Evolutionary conservation across 352 stramenopile genomes (phyloP).

Genomic region (Phytophthora sp.): DNA sequence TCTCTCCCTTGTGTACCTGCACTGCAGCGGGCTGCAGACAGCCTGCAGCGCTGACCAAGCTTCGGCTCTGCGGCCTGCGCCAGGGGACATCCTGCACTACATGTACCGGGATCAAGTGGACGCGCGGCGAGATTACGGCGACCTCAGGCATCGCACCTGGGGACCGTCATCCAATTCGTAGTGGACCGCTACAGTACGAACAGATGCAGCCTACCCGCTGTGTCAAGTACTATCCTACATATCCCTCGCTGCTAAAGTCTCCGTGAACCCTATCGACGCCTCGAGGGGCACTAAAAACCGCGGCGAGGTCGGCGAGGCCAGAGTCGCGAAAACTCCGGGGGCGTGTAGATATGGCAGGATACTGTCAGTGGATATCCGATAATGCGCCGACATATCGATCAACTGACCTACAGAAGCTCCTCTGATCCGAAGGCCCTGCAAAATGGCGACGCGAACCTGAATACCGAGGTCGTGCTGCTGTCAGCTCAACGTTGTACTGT

Average conservation of each 20-base stretch:
- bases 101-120: not conserved
- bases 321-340: conserved; percentile 7
- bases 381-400: conserved; percentile 3
- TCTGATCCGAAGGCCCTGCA: conserved; percentile 1
- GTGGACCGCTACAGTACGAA: not conserved
- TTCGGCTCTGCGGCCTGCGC: too few relatives aligned
- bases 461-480: too few relatives aligned
- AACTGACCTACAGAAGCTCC: conserved; percentile 19
- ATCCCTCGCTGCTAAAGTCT: not conserved
- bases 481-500: too few relatives aligned
- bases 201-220: too few relatives aligned
- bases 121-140: conserved; percentile 15
- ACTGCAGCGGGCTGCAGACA: not conserved
- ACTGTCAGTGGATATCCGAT: conserved; percentile 15
- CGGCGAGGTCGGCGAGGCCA: conserved; percentile 1
- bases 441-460: not conserved
- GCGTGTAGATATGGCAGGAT: too few relatives aligned
- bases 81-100: not conserved
- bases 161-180: conserved; percentile 11
- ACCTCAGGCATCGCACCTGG: conserved; percentile 24
- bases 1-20: too few relatives aligned
- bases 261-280: conserved; percentile 11
- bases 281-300: conserved; percentile 14
- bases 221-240: conserved; percentile 5
- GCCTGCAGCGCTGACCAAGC: conserved; percentile 11